Evolutionary conservation across 768 basidiomycete species (phyloP), one percentile per base, ranked within the genome.

Genomic region (Trametes cinnabarina): DNA sequence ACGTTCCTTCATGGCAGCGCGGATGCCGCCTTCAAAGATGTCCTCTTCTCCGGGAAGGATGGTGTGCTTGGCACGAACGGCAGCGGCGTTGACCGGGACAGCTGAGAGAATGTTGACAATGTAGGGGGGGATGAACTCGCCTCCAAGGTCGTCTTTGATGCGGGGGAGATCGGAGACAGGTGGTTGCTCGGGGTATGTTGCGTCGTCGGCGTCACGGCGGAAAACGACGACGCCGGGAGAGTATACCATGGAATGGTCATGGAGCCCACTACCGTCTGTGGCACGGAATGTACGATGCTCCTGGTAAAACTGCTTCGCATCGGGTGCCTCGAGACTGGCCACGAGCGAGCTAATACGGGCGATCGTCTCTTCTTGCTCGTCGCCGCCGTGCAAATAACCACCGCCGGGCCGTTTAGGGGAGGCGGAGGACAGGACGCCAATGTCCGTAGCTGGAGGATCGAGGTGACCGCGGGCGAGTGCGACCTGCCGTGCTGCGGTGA

Each of bases 181-280:
- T 2, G 58, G 17, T 3, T 30, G 55, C 4, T 48, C 55, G 46
- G 39, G 39, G 54, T 47, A 55, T 4, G 54, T 47, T 3, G 54
- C 23, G 63, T 66, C 56, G 58, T 60, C 63, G 43, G 48, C 51
- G 40, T 78, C 78, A 46, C 71, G 71, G n/a, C 77, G 71, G 65
- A 80, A 73, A 7, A 72, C 74, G 41, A 73, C 69, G 25, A 80
- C 74, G 15, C 71, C 71, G 9, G 79, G 79, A 32, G 74, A 74
- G 64, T 78, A 80, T 34, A 80, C 72, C 71, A 80, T 76, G 17
- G 79, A 74, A 50, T 80, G 78, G 55, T 78, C 77, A n/a, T 76
- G 71, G 20, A 78, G 61, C 23, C 77, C 77, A 19, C 71, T 75
- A 28, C 76, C 76, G 39, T 77, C 76, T 1, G 65, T 66, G 9